A percentile compares a stretch with the other conserved stretches of the same genome.
Evolutionary conservation across 331 rosid species (phyloP).

Genomic region (Quercus tomentella): DNA sequence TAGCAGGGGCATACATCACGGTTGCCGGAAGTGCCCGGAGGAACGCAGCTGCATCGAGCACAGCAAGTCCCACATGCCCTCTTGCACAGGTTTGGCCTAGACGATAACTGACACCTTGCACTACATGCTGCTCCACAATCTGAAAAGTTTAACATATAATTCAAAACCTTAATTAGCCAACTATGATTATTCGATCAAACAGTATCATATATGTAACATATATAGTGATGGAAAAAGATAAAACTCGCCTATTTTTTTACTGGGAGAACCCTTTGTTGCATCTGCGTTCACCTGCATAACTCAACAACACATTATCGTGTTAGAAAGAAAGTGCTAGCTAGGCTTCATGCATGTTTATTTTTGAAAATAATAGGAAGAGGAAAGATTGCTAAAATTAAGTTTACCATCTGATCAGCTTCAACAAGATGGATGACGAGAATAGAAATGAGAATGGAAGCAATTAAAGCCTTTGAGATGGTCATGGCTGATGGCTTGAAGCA

Average conservation of each 20-base stretch:
- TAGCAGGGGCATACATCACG: constrained; percentile 71
- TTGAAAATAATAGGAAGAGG: background rate
- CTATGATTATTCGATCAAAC: background rate
- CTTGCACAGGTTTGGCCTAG: constrained; percentile 48
- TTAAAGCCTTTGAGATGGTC: constrained; percentile 35
- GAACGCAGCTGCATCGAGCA: constrained; percentile 60
- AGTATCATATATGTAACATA: background rate
- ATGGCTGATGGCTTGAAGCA: background rate
- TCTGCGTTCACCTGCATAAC: background rate
- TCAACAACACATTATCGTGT: background rate
- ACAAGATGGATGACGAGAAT: constrained; percentile 24
- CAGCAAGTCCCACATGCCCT: constrained; percentile 87
- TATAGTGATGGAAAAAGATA: background rate
- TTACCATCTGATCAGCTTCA: constrained; percentile 33
- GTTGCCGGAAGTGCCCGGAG: constrained; percentile 72
- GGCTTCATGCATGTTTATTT: no score
- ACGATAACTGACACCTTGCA: constrained; percentile 56
- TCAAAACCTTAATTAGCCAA: background rate
- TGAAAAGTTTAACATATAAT: constrained; percentile 2
- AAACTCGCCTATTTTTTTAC: background rate
- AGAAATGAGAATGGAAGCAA: constrained; percentile 33
- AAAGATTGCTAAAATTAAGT: background rate
- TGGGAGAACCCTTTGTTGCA: background rate
- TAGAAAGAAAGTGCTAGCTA: background rate
- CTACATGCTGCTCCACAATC: constrained; percentile 52